Conservation (phyloP, 805 yeast genomes). For the Ogataea nitratoaversa region DNA sequence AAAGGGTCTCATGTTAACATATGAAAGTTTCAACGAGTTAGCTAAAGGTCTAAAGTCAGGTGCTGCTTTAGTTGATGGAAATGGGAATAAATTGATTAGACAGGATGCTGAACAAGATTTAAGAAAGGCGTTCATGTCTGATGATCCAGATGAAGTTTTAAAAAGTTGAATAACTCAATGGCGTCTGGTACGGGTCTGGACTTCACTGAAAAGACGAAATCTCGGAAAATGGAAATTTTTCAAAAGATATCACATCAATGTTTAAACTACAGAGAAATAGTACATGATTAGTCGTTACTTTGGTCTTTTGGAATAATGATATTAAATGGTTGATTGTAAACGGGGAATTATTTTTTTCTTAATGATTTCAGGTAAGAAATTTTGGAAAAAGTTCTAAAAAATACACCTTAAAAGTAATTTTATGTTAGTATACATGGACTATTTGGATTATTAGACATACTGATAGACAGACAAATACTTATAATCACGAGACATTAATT, state of each 20-base stretch:
- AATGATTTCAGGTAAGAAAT: conserved; percentile 30
- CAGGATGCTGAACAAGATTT: conserved; percentile 48
- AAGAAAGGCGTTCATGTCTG: conserved; percentile 43
- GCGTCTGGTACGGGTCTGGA: background rate
- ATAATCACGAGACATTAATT: too few relatives aligned
- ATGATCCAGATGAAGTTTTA: conserved; percentile 44
- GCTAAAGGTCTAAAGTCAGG: conserved; percentile 1
- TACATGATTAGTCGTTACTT: too few relatives aligned
- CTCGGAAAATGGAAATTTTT: too few relatives aligned
- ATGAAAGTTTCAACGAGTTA: conserved; percentile 33
- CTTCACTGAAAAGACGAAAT: too few relatives aligned
- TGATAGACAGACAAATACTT: too few relatives aligned
- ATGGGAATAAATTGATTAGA: conserved; percentile 26
- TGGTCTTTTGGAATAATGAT: too few relatives aligned
- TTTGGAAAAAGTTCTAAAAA: conserved; percentile 30
- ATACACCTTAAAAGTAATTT: too few relatives aligned
- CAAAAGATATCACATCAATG: conserved; percentile 31
- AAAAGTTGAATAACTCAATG: conserved; percentile 6
- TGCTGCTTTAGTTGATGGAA: background rate
- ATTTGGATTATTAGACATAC: too few relatives aligned
- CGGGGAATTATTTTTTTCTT: conserved; percentile 12
- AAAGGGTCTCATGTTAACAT: conserved; percentile 38
- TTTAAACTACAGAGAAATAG: background rate
- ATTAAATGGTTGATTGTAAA: too few relatives aligned
- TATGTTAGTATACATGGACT: conserved; percentile 2